Conservation (phyloP, 345 rosid species). For the Diplotaxis tenuifolia region DNA sequence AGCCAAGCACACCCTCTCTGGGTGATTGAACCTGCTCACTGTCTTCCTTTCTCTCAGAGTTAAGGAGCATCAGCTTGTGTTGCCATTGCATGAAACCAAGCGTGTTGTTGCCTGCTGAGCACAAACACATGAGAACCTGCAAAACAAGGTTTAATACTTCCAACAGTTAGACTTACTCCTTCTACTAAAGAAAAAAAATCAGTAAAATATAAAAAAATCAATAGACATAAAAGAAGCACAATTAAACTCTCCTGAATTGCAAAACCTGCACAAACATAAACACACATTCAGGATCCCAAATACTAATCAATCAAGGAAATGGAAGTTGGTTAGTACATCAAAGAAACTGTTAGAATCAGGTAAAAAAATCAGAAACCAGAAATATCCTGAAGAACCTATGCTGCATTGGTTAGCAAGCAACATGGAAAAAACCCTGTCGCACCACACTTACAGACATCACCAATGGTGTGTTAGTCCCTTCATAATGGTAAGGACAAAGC, state of each 20-base stretch:
- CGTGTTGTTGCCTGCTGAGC: slow-evolving; percentile 7
- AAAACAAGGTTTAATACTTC: slow-evolving; percentile 14
- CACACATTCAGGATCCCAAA: slow-evolving; percentile 39
- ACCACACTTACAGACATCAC: slow-evolving; percentile 31
- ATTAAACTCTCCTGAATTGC: slow-evolving; percentile 52
- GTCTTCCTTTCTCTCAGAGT: slow-evolving; percentile 10
- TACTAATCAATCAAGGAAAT: slow-evolving; percentile 35
- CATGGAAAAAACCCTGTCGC: slow-evolving; percentile 5
- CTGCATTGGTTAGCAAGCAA: slow-evolving; percentile 26
- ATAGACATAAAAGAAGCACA: slow-evolving; percentile 25
- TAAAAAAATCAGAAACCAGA: slow-evolving; percentile 14
- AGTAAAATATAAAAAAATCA: slow-evolving; percentile 29
- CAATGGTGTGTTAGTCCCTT: slow-evolving; percentile 19
- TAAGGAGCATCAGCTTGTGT: slow-evolving; percentile 4
- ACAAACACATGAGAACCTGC: slow-evolving; percentile 27
- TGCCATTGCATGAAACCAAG: slow-evolving; percentile 3
- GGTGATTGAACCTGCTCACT: neutral
- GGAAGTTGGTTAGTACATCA: neutral
- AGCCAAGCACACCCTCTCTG: neutral
- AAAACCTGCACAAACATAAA: slow-evolving; percentile 74
- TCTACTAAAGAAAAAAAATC: neutral
- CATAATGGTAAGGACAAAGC: slow-evolving; percentile 6
- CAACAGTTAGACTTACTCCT: slow-evolving; percentile 12
- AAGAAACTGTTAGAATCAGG: slow-evolving; percentile 15
- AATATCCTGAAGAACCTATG: slow-evolving; percentile 20